Evolutionary conservation across 2,329 filamentous ascomycete genomes (phyloP), one percentile per base, ranked within the genome.

Genomic region (Tricladium varicosporioides): DNA sequence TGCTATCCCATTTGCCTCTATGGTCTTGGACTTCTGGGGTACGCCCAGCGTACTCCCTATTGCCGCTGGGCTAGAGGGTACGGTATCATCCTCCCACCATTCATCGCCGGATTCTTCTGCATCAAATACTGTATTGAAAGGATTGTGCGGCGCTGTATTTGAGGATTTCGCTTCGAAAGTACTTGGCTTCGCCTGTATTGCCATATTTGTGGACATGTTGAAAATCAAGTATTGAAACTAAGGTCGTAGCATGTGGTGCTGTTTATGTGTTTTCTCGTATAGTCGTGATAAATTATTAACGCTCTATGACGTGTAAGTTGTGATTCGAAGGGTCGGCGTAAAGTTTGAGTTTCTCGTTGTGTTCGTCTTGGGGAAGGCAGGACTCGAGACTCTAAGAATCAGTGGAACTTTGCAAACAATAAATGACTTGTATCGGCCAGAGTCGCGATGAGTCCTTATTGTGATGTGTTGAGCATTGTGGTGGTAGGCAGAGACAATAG

Each of bases 11-110:
- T 43, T 57, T 18, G 27, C 51, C 15, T 65, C 57, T 40, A 52
- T 56, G 44, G 56, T 53, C 53, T 55, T 64, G 15, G 68, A 63
- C 59, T 59, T 63, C 47, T 65, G 59, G 47, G 65, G 60, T n/a
- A 57, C 52, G 18, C 59, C 54, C 15, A 60, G 44, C 32, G 42
- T 40, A 27, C 49, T 47, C 11, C 45, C 15, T 48, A 49, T 58
- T 57, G 10, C 47, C 44, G 22, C 44, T 13, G 43, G 53, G 15
- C 53, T 48, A 16, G 8, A 5, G 10, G 3, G 46, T 44, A 45
- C 18, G 18, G 27, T 66, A 60, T 69, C 68, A 13, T 68, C 66
- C 36, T 68, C 61, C 68, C 69, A 70, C 65, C 65, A 69, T 47
- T 67, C 69, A 50, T 68, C 64, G 18, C 61, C 63, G 27, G 61